Percentiles rank a stretch among this genome's conserved stretches.
Conservation (phyloP, 2,329 filamentous ascomycete genomes). For the Botrytis tulipae region DNA sequence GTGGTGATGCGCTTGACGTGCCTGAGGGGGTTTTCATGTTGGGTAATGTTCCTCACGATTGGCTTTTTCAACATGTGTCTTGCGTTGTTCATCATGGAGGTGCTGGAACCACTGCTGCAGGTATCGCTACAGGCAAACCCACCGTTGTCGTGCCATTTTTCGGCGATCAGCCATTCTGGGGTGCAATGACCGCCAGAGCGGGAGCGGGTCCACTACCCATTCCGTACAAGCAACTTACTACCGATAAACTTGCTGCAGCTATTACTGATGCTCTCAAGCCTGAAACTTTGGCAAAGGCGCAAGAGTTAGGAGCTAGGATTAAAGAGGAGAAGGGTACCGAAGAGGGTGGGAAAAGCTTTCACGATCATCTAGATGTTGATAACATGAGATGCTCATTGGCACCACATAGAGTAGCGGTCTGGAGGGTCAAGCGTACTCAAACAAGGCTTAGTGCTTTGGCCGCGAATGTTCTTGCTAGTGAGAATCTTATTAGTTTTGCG, state of each 20-base stretch:
- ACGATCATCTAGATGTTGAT: slow-evolving; percentile 65
- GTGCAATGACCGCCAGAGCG: slow-evolving; percentile 69
- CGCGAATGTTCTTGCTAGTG: slow-evolving; percentile 64
- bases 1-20: slow-evolving; percentile 66
- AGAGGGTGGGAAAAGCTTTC: slow-evolving; percentile 65
- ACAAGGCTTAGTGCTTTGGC: slow-evolving; percentile 70
- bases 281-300: slow-evolving; percentile 55
- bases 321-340: slow-evolving; percentile 63
- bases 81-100: slow-evolving; percentile 86
- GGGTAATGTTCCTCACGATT: slow-evolving; percentile 83
- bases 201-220: slow-evolving; percentile 71
- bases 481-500: slow-evolving; percentile 62
- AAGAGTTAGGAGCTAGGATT: slow-evolving; percentile 56
- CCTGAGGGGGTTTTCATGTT: slow-evolving; percentile 79
- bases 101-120: slow-evolving; percentile 82
- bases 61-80: slow-evolving; percentile 79
- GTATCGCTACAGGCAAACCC: slow-evolving; percentile 76
- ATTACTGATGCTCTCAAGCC: slow-evolving; percentile 60
- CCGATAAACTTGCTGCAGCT: slow-evolving; percentile 62
- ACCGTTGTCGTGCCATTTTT: slow-evolving; percentile 87
- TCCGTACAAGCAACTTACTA: slow-evolving; percentile 65
- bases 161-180: slow-evolving; percentile 83
- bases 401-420: slow-evolving; percentile 68
- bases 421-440: slow-evolving; percentile 68
- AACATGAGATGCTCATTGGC: slow-evolving; percentile 67